Percentiles rank a stretch among this genome's conserved stretches.
phyloP scores from a whole-genome alignment of 2,329 filamentous ascomycete genomes.

The Ophiostoma tasmaniense region DNA sequence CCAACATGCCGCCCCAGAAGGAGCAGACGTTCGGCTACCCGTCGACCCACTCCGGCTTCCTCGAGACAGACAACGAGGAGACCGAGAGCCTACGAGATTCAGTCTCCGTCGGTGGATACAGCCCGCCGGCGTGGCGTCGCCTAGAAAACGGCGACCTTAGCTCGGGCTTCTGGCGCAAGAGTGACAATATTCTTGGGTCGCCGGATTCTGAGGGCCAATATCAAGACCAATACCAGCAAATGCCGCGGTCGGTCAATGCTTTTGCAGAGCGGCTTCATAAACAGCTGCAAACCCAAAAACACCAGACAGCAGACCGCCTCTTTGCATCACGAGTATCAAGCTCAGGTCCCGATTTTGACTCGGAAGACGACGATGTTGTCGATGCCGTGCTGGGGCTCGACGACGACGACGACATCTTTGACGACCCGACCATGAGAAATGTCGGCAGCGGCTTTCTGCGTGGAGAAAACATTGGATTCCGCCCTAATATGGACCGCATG shows the following conservation, averaged over 20 bases:
- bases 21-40: constrained; percentile 31
- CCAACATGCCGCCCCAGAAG: background rate
- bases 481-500: background rate
- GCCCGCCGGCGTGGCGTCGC: constrained; percentile 52
- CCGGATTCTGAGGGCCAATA: constrained; percentile 10
- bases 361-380: constrained; percentile 27
- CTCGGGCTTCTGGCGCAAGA: constrained; percentile 52
- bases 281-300: constrained; percentile 6
- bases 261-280: constrained; percentile 8
- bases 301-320: background rate
- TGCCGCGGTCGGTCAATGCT: background rate
- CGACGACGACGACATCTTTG: constrained; percentile 17
- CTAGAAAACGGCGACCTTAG: constrained; percentile 51
- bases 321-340: constrained; percentile 17
- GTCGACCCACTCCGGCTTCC: constrained; percentile 36
- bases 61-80: constrained; percentile 33
- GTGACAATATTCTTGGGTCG: constrained; percentile 45
- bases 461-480: constrained; percentile 15
- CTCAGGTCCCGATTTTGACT: constrained; percentile 29
- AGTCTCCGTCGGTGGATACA: constrained; percentile 47
- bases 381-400: constrained; percentile 21
- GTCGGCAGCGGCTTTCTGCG: background rate
- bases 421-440: background rate
- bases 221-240: background rate
- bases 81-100: constrained; percentile 36